A percentile compares a stretch with the other conserved stretches of the same genome.
These are phyloP conservation scores for Ambispora gerdemannii DNA, from an alignment of 192 early-diverging fungal species.

Conservation along the genomic window DNA sequence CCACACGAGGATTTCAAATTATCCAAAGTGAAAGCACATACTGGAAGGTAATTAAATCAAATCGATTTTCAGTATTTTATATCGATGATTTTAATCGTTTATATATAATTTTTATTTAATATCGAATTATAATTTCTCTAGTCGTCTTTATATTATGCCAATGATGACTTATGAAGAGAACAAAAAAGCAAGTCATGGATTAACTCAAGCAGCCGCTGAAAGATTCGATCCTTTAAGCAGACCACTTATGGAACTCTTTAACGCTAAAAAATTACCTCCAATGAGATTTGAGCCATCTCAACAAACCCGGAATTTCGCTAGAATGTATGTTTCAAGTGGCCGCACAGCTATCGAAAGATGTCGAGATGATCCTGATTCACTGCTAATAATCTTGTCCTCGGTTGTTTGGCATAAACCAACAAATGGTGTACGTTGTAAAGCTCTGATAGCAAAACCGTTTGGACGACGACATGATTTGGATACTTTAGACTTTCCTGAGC, in stretches of 20 bases:
- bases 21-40: neutral
- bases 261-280: neutral
- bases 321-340: constrained; percentile 14
- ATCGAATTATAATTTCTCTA: neutral
- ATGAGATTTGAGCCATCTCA: constrained; percentile 1
- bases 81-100: too few species aligned
- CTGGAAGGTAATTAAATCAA: constrained; percentile 13
- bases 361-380: constrained; percentile 9
- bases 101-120: neutral
- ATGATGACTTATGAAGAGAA: neutral
- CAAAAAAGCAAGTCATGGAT: neutral
- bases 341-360: neutral
- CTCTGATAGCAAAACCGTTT: constrained; percentile 43
- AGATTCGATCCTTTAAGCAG: neutral
- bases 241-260: neutral
- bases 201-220: neutral
- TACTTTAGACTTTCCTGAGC: constrained; percentile 41
- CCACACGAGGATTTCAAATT: constrained; percentile 16
- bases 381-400: constrained; percentile 10
- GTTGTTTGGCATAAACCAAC: neutral
- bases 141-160: neutral
- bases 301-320: constrained; percentile 4
- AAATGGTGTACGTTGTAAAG: constrained; percentile 25
- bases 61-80: too few species aligned
- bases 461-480: constrained; percentile 40